Evolutionary conservation across 1,284 basidiomycete genomes (phyloP).

Genomic region (Dichomitus squalens): DNA sequence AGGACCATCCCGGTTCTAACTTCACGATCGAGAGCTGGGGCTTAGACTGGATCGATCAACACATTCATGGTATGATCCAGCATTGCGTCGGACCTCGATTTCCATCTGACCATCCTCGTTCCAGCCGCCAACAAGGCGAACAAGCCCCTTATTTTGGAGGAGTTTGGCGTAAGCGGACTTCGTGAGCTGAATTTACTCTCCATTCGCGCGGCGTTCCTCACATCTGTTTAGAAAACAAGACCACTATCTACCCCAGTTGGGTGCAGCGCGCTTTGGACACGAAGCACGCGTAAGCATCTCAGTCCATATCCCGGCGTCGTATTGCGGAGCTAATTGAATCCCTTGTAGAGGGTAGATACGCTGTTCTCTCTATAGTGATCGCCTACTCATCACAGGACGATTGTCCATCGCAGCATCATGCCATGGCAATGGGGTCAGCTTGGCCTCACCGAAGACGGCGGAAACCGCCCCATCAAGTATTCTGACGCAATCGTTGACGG

Average conservation of each 20-base stretch:
- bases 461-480: slow-evolving; percentile 57
- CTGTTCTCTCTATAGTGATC: too few species aligned
- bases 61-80: slow-evolving; percentile 40
- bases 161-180: slow-evolving; percentile 51
- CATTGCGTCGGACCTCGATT: neutral
- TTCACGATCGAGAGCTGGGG: slow-evolving; percentile 54
- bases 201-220: neutral
- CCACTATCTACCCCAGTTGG: slow-evolving; percentile 52
- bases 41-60: slow-evolving; percentile 53
- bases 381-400: neutral
- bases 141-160: slow-evolving; percentile 58
- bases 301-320: neutral
- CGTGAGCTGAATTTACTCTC: slow-evolving; percentile 31
- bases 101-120: neutral
- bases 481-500: slow-evolving; percentile 52
- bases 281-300: slow-evolving; percentile 34
- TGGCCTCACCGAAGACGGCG: slow-evolving; percentile 51
- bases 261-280: slow-evolving; percentile 50
- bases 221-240: slow-evolving; percentile 47
- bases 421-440: slow-evolving; percentile 61
- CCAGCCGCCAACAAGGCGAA: slow-evolving; percentile 49
- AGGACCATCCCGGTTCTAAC: slow-evolving; percentile 54
- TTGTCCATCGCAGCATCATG: slow-evolving; percentile 44
- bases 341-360: neutral
- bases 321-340: neutral